Conservation (phyloP, 495 filamentous ascomycete species). For the Xylaria flabelliformis region DNA sequence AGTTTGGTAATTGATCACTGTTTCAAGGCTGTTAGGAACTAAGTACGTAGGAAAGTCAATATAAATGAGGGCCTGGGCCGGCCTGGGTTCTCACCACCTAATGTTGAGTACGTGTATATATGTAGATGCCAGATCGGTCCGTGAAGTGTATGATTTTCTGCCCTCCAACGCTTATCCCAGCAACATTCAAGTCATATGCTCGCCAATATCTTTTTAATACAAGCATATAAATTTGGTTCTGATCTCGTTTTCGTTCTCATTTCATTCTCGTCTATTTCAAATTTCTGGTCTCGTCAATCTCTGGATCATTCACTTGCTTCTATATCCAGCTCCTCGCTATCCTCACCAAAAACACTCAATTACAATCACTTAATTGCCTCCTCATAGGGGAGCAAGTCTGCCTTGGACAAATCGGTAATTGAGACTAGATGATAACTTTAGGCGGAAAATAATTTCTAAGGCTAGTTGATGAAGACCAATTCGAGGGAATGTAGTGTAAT, state of each 20-base stretch:
- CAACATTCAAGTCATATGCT: background rate
- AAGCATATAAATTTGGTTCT: background rate
- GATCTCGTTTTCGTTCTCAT: background rate
- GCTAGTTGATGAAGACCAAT: background rate
- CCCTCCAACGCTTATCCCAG: background rate
- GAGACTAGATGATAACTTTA: background rate
- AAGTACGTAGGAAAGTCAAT: background rate
- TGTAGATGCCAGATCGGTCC: background rate
- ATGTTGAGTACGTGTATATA: background rate
- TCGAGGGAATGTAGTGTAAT: background rate
- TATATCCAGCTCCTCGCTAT: background rate
- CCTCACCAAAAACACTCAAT: background rate
- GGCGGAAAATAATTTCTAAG: background rate
- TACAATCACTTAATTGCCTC: background rate
- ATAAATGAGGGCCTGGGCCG: conserved; percentile 1
- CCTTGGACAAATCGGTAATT: background rate
- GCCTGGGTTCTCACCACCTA: background rate
- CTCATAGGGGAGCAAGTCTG: background rate
- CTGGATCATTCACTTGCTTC: background rate
- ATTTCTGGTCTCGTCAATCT: background rate
- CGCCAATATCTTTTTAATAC: background rate
- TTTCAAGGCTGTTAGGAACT: background rate
- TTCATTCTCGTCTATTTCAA: background rate
- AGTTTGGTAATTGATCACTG: no score
- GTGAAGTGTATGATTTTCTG: background rate